A percentile compares a stretch with the other conserved stretches of the same genome.
phyloP scores from a whole-genome alignment of 306 rosid genomes.

The Corylus avellana region DNA sequence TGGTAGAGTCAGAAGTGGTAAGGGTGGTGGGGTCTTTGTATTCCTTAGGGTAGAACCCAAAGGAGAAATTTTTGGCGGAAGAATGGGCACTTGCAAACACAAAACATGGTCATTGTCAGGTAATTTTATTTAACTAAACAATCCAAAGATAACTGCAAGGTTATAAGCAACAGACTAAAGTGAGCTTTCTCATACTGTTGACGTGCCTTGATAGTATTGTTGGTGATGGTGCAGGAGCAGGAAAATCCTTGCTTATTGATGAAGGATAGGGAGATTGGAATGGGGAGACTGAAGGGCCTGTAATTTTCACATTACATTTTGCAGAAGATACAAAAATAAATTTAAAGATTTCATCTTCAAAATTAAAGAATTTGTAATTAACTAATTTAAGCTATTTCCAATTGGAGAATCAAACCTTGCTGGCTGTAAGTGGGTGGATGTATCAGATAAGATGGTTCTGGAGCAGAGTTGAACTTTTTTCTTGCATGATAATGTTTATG shows the following conservation, averaged over 20 bases:
- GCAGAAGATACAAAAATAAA: slow-evolving; percentile 9
- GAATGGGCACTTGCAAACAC: slow-evolving; percentile 54
- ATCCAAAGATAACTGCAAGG: slow-evolving; percentile 17
- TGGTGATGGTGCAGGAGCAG: slow-evolving; percentile 65
- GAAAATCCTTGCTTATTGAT: slow-evolving; percentile 36
- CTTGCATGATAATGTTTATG: slow-evolving; percentile 43
- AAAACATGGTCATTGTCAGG: slow-evolving; percentile 27
- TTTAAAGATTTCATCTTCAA: slow-evolving; percentile 24
- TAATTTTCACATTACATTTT: slow-evolving; percentile 10
- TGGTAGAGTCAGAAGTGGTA: slow-evolving; percentile 62
- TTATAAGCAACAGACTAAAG: slow-evolving; percentile 12
- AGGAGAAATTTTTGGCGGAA: slow-evolving; percentile 66
- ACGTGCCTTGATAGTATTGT: slow-evolving; percentile 36
- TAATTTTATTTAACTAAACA: slow-evolving; percentile 17
- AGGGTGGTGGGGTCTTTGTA: slow-evolving; percentile 60
- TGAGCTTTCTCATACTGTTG: slow-evolving; percentile 47
- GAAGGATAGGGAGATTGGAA: slow-evolving; percentile 51
- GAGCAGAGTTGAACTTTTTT: slow-evolving; percentile 41
- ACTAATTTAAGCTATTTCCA: neutral
- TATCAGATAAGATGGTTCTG: slow-evolving; percentile 38
- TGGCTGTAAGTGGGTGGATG: slow-evolving; percentile 47
- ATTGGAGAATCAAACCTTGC: slow-evolving; percentile 54
- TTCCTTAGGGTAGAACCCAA: slow-evolving; percentile 53
- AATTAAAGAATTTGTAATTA: neutral
- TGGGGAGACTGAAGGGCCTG: slow-evolving; percentile 58